phyloP scores from a whole-genome alignment of 331 rosid genomes.

The Spiraea crenata region DNA sequence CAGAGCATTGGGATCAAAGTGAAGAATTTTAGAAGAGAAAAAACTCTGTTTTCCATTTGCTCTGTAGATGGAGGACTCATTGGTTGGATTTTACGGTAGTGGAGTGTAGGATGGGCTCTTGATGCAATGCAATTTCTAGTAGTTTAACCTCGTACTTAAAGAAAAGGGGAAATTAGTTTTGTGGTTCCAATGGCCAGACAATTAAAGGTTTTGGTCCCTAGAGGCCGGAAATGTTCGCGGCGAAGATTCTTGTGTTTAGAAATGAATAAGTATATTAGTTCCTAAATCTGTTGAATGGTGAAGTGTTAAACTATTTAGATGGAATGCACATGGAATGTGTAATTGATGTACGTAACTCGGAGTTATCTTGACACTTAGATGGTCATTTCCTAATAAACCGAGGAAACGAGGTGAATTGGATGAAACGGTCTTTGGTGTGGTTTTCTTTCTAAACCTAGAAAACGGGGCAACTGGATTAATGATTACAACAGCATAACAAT shows the following conservation, averaged over 20 bases:
- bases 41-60: neutral
- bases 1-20: slow-evolving; percentile 8
- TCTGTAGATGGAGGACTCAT: neutral
- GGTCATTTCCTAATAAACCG: too few relatives aligned
- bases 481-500: too few relatives aligned
- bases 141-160: slow-evolving; percentile 11
- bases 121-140: neutral
- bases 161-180: neutral
- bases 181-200: slow-evolving; percentile 6
- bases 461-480: too few relatives aligned
- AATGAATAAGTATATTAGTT: neutral
- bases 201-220: neutral
- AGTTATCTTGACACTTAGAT: too few relatives aligned
- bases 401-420: too few relatives aligned
- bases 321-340: too few relatives aligned
- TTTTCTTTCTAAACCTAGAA: too few relatives aligned
- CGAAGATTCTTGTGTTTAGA: slow-evolving; percentile 15
- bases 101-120: neutral
- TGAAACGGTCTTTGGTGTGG: too few relatives aligned
- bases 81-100: neutral
- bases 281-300: neutral
- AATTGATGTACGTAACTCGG: too few relatives aligned
- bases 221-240: slow-evolving; percentile 9
- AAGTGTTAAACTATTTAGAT: too few relatives aligned
- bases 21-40: neutral